Base-by-base conservation (phyloP, 2,329 filamentous ascomycete genomes). In the Thielaviopsis ethacetica region DNA sequence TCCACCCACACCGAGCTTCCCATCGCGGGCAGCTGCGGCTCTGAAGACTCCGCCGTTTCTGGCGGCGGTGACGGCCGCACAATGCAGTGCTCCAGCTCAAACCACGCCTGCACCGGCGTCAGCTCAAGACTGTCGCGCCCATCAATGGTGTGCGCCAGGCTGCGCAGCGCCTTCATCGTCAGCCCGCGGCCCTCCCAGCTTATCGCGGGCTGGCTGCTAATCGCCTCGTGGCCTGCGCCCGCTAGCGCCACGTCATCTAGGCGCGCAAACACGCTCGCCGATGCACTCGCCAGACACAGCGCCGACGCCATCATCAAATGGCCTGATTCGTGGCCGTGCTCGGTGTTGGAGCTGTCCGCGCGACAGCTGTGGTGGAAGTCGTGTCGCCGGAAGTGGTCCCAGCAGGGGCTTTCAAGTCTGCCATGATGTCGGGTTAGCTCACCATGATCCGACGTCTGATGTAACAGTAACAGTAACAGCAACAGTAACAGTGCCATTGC, bases 41-140 rank as follows among this genome's bases (percentile, higher is more conserved):
- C 19, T 41, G 52, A 38, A 7, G 41, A 44, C 1, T 3, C 38
- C 38, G 38, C 2, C 2, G 17, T 10, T 49, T 49, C 44, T 22
- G 15, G 9, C 44, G 44, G n/a, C 44, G 44, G 3, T 21, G n/a
- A 4, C n/a, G 44, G 51, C 41, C 56, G 26, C 34, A 61, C 52
- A 17, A 61, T 30, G 21, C 27, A 19, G 6, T 21, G 19, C 27
- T 61, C 56, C 19, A 61, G n/a, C 27, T 61, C 60, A 41, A 61
- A 61, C 60, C 60, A 61, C 9, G 60, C 60, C 51, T 61, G 60
- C 2, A 57, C 57, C 3, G 60, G 60, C 5, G 60, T 61, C 26
- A 61, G 26, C 27, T 61, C 60, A 3, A 59, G 19, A n/a, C 53
- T 57, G 21, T 57, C 24, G 17, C 54, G 30, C 19, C 30, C 41